A percentile compares a stretch with the other conserved stretches of the same genome.
These are phyloP conservation scores for Pholiota conissans DNA, from an alignment of 768 basidiomycete genomes.

Conservation along the genomic window DNA sequence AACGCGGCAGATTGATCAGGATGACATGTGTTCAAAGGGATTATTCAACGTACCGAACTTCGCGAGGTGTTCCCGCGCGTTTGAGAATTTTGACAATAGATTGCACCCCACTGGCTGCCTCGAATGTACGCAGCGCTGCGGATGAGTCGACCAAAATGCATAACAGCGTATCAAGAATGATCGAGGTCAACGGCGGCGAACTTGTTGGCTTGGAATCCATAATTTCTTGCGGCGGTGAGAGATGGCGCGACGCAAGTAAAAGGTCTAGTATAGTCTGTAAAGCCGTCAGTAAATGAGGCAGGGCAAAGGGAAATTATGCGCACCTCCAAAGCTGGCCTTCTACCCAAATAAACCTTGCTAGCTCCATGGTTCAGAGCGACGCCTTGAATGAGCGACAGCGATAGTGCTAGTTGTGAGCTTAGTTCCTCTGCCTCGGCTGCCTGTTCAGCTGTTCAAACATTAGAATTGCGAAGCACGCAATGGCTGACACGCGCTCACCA, in stretches of 20 bases:
- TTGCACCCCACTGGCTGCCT: conserved; percentile 75
- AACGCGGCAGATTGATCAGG: conserved; percentile 2
- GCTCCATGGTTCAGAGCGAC: conserved; percentile 64
- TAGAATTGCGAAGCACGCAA: neutral
- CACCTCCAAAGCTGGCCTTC: conserved; percentile 70
- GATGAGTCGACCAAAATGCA: conserved; percentile 90
- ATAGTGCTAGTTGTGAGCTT: conserved; percentile 52
- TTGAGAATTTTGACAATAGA: conserved; percentile 87
- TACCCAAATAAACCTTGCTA: conserved; percentile 71
- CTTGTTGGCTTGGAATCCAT: conserved; percentile 21
- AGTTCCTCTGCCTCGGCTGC: conserved; percentile 49
- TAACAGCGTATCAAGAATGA: conserved; percentile 79
- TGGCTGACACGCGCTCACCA: conserved; percentile 31
- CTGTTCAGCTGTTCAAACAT: conserved; percentile 28
- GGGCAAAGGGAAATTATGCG: conserved; percentile 12
- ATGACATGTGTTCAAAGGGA: too few relatives aligned
- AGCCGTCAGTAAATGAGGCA: neutral
- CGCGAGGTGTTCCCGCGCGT: conserved; percentile 79
- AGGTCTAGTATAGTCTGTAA: conserved; percentile 72
- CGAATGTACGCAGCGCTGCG: conserved; percentile 72
- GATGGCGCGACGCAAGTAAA: conserved; percentile 68
- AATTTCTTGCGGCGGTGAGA: conserved; percentile 35
- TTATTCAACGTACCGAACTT: conserved; percentile 69
- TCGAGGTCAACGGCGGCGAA: conserved; percentile 59
- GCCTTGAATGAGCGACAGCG: conserved; percentile 77